A percentile compares a stretch with the other conserved stretches of the same genome.
phyloP scores from a whole-genome alignment of 2,329 filamentous ascomycete species.

The Stemphylium vesicarium region DNA sequence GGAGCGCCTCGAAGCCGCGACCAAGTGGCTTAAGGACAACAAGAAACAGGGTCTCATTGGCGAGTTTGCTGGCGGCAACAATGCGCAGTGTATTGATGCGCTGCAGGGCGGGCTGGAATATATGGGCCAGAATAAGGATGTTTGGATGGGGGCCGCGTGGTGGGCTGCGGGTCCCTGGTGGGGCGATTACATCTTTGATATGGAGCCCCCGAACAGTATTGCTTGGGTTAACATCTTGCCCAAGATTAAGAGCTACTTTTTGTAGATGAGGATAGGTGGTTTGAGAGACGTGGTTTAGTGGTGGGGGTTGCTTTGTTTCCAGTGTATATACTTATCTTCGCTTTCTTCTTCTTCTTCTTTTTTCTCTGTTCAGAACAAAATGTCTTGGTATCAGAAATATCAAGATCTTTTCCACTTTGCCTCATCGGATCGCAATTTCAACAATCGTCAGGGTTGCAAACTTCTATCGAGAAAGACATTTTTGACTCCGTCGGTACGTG shows the following conservation, averaged over 20 bases:
- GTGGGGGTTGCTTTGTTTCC: neutral
- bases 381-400: too few relatives aligned
- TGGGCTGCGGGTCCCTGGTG: slow-evolving; percentile 64
- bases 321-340: slow-evolving; percentile 17
- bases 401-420: too few relatives aligned
- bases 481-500: too few relatives aligned
- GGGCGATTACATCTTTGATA: slow-evolving; percentile 56
- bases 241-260: slow-evolving; percentile 46
- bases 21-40: slow-evolving; percentile 61
- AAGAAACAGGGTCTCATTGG: slow-evolving; percentile 61
- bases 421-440: too few relatives aligned
- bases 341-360: neutral
- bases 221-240: slow-evolving; percentile 50
- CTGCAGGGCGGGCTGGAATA: slow-evolving; percentile 58
- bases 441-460: too few relatives aligned
- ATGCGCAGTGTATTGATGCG: slow-evolving; percentile 57
- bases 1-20: slow-evolving; percentile 59
- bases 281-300: too few relatives aligned
- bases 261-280: slow-evolving; percentile 2
- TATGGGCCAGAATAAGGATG: slow-evolving; percentile 57
- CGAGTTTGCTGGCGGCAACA: slow-evolving; percentile 62
- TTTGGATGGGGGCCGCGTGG: slow-evolving; percentile 62
- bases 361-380: neutral
- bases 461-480: too few relatives aligned
- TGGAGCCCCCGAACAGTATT: slow-evolving; percentile 57